Percentiles rank a stretch among this genome's conserved stretches.
Evolutionary conservation across 192 early-diverging fungal genomes (phyloP).

Genomic region (Coemansia guatemalensis): DNA sequence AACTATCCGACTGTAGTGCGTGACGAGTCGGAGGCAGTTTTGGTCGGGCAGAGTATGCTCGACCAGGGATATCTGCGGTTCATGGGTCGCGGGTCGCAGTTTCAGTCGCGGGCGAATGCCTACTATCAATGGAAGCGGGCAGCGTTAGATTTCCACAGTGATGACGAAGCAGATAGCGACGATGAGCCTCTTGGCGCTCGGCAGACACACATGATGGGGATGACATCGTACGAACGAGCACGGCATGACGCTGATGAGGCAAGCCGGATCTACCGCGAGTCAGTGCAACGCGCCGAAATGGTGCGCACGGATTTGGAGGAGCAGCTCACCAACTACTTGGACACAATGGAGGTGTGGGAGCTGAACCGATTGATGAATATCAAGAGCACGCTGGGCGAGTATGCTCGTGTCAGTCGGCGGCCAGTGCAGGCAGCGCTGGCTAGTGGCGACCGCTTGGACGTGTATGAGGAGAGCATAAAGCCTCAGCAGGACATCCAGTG

Average conservation of each 20-base stretch:
- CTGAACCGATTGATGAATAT: constrained; percentile 55
- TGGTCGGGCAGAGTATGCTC: constrained; percentile 70
- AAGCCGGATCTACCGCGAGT: constrained; percentile 62
- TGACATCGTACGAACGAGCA: constrained; percentile 53
- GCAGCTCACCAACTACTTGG: constrained; percentile 57
- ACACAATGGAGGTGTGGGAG: constrained; percentile 57
- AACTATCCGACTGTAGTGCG: constrained; percentile 61
- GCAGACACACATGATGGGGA: constrained; percentile 25
- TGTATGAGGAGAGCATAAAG: constrained; percentile 72
- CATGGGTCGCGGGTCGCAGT: constrained; percentile 71
- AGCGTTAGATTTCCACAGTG: constrained; percentile 56
- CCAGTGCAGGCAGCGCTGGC: constrained; percentile 41
- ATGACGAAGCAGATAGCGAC: constrained; percentile 50
- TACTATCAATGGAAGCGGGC: constrained; percentile 74
- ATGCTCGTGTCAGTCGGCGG: constrained; percentile 36
- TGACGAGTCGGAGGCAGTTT: constrained; percentile 60
- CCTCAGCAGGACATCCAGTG: constrained; percentile 77
- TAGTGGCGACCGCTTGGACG: constrained; percentile 56
- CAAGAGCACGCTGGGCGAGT: constrained; percentile 47
- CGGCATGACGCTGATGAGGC: constrained; percentile 65
- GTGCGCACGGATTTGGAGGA: constrained; percentile 71
- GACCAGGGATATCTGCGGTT: constrained; percentile 62
- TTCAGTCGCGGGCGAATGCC: constrained; percentile 58
- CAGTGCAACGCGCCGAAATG: constrained; percentile 64
- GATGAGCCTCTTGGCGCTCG: constrained; percentile 49